phyloP scores from a whole-genome alignment of 2,329 filamentous ascomycete species.

The Aspergillus arachidicola region DNA sequence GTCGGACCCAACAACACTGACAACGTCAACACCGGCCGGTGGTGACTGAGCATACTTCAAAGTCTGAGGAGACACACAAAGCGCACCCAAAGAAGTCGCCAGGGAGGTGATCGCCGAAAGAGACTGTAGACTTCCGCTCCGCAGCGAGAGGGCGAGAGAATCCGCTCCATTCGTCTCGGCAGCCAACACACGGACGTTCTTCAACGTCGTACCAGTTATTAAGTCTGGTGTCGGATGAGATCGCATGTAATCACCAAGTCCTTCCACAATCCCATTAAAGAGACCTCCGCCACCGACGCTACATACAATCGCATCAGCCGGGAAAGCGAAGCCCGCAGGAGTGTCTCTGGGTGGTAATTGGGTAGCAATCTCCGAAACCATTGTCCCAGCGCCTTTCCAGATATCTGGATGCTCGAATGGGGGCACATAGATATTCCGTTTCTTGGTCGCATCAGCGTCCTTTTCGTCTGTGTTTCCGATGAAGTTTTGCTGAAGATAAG shows the following conservation, averaged over 20 bases:
- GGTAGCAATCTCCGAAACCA: slow-evolving; percentile 39
- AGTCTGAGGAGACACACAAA: slow-evolving; percentile 63
- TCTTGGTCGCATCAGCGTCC: neutral
- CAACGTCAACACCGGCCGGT: slow-evolving; percentile 47
- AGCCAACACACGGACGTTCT: slow-evolving; percentile 58
- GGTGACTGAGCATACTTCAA: slow-evolving; percentile 61
- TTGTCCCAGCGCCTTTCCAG: slow-evolving; percentile 39
- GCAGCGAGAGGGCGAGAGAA: slow-evolving; percentile 64
- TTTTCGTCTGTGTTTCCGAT: slow-evolving; percentile 25
- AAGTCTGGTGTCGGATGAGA: slow-evolving; percentile 17
- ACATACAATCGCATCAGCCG: slow-evolving; percentile 72
- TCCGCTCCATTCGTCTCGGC: slow-evolving; percentile 75
- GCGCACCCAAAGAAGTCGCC: slow-evolving; percentile 71
- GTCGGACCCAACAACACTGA: slow-evolving; percentile 66
- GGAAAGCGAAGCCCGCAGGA: slow-evolving; percentile 23
- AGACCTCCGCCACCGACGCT: slow-evolving; percentile 78
- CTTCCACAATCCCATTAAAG: slow-evolving; percentile 71
- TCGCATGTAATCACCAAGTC: slow-evolving; percentile 48
- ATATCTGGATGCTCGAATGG: slow-evolving; percentile 43
- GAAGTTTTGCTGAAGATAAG: slow-evolving; percentile 58
- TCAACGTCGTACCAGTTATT: neutral
- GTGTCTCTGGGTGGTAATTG: slow-evolving; percentile 33
- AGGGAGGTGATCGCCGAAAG: slow-evolving; percentile 71
- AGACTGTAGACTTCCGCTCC: slow-evolving; percentile 56
- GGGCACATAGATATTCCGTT: slow-evolving; percentile 36